Base-by-base conservation (phyloP, 768 basidiomycete species). In the Arthromyces matolae region DNA sequence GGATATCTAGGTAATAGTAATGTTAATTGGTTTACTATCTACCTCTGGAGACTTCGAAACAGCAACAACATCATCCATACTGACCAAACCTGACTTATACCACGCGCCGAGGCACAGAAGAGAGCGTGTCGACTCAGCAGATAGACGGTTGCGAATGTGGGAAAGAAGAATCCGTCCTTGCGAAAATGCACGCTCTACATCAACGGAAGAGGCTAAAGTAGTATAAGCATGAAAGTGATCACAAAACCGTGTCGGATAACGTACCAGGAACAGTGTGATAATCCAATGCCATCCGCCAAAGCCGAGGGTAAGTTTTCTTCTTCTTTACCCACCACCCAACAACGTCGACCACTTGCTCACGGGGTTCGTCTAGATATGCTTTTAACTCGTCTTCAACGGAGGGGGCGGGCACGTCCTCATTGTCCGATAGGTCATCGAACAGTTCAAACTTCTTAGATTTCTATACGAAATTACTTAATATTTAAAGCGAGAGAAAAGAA, bases 51-150 rank as follows among this genome's bases (percentile, higher is more conserved):
- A 14, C n/a, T n/a, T 31, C 14, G 14, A 14, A 8, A 8, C 14
- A 8, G 29, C 29, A 31, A 31, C 29, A 31, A 31, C 29, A 31
- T 31, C 29, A 14, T 14, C 29, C 14, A 14, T 14, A 8, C 58
- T 60, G 1, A 71, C 52, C 0, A 64, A 44, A 3, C 59, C 62
- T 23, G 62, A 14, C 2, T 9, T 29, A 19, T 60, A 64, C 70
- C 70, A 73, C 1, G 27, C 43, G 6, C 63, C 62, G 0, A 72
- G 57, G 47, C 71, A 73, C 27, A 72, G 42, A 5, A 66, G 42
- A 0, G 62, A 59, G 1, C 56, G 49, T 0, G 62, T 63, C 1
- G 60, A 56, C 48, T 62, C 50, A 4, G 42, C 54, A 4, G 60
- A 60, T 3, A 68, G 45, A 1, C 50, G 52, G 35, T 58, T 66